Conservation (phyloP, 176 grass and related monocot species). For the Melocanna baccifera region DNA sequence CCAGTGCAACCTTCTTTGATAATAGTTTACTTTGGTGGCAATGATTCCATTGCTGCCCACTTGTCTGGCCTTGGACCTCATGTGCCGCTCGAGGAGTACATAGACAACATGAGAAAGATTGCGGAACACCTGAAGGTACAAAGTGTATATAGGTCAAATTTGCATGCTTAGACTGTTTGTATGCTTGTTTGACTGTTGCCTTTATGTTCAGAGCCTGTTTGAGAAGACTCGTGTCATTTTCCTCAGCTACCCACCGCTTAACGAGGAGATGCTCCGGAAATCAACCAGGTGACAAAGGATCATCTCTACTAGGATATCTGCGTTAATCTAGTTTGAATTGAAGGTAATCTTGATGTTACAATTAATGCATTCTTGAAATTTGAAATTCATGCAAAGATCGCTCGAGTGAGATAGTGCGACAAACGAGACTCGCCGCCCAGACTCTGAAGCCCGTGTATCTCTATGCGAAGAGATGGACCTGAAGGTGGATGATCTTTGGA, state of each 20-base stretch:
- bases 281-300: conserved; percentile 34
- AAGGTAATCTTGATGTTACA: background rate
- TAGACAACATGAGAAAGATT: conserved; percentile 76
- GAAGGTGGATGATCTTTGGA: conserved; percentile 81
- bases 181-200: conserved; percentile 5
- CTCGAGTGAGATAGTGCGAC: conserved; percentile 62
- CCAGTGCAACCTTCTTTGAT: conserved; percentile 63
- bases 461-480: conserved; percentile 76
- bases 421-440: conserved; percentile 54
- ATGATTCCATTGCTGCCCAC: conserved; percentile 67
- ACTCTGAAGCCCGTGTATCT: conserved; percentile 67
- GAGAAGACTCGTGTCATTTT: conserved; percentile 65
- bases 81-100: conserved; percentile 82
- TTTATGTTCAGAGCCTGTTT: conserved; percentile 63
- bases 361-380: background rate
- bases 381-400: conserved; percentile 40
- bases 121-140: conserved; percentile 75
- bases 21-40: conserved; percentile 95
- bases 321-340: background rate
- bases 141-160: background rate
- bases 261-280: conserved; percentile 62
- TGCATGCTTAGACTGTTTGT: background rate
- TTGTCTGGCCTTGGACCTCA: conserved; percentile 72
- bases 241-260: conserved; percentile 80
- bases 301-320: background rate